Evolutionary conservation across 2,329 filamentous ascomycete species (phyloP), one percentile per base, ranked within the genome.

Genomic region (Fusarium sublunatum): DNA sequence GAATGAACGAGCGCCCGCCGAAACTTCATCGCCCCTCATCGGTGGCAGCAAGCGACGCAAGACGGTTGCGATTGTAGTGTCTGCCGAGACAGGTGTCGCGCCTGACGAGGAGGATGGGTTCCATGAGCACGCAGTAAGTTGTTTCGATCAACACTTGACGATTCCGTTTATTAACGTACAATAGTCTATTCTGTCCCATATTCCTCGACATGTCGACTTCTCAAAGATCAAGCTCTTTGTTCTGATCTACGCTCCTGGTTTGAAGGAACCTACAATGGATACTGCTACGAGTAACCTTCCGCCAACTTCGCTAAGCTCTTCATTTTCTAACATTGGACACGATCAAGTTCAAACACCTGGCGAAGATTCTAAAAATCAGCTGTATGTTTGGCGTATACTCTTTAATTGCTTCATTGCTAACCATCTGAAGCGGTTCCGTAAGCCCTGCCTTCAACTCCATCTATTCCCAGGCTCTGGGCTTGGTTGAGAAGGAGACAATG

Each of bases 121-220:
- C 70, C 86, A 91, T 61, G 91, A 96, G 74, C 91, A 96, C 77
- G 92, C 91, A 50, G 93, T 97, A 86, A 77, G 91, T 81, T 29
- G 19, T 29, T 64, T 66, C 39, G 65, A 49, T 51, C 29, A 25
- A 13, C 34, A 3, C 19, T 32, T 19, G 19, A 26, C 34, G 62
- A 67, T 50, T 24, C 61, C 38, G 49, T 34, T 3, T 49, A 26
- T 36, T 61, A 15, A 67, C 49, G 67, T 43, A 22, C 6, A 58
- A 2, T n/a, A 93, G 91, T 92, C 91, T 26, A 91, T 98, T 67
- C 84, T 98, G 53, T 96, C 93, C 39, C 91, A 96, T 75, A 91
- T 98, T 45, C 92, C 93, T 34, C 86, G 88, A 62, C 86, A 90
- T 58, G 88, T 89, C 65, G 88, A 97, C 74, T 86, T 89, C 62